Conservation (phyloP, 2,329 filamentous ascomycete genomes). For the Ascochyta clinopodiicola region DNA sequence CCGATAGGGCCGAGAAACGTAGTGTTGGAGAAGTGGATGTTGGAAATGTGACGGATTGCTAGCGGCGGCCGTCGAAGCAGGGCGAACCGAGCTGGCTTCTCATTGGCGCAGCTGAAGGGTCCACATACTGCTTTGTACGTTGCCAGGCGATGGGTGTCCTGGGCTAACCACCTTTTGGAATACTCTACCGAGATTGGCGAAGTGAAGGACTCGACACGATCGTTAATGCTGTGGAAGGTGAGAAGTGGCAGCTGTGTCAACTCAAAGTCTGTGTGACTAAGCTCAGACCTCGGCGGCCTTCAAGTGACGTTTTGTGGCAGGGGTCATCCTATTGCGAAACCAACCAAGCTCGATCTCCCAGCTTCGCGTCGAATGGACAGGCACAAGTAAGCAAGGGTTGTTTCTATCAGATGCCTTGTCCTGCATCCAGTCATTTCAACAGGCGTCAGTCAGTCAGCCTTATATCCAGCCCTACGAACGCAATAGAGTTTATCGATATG, state of each 20-base stretch:
- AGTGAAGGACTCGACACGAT: not conserved
- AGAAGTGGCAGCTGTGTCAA: slow-evolving; percentile 10
- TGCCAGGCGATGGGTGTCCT: not conserved
- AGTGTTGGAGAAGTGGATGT: slow-evolving; percentile 19
- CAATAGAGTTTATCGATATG: not conserved
- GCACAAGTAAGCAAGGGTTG: no score
- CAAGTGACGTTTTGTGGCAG: slow-evolving; percentile 1
- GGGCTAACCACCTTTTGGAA: not conserved
- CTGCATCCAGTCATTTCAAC: not conserved
- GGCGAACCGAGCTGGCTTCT: slow-evolving; percentile 30
- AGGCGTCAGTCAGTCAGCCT: not conserved
- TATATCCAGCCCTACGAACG: slow-evolving; percentile 20
- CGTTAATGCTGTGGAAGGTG: not conserved
- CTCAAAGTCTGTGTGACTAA: slow-evolving; percentile 8
- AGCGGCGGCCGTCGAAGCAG: slow-evolving; percentile 18
- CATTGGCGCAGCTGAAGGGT: slow-evolving; percentile 24
- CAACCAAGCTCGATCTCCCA: not conserved
- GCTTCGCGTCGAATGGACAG: not conserved
- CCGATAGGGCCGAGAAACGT: not conserved
- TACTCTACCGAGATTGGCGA: no score
- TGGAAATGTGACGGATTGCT: slow-evolving; percentile 29
- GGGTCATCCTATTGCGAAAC: not conserved
- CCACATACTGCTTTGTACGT: not conserved
- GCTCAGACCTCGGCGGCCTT: slow-evolving; percentile 8
- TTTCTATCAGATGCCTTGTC: no score